These are phyloP conservation scores for Phytopythium sindhum DNA, from an alignment of 352 stramenopile genomes.

Conservation along the genomic window DNA sequence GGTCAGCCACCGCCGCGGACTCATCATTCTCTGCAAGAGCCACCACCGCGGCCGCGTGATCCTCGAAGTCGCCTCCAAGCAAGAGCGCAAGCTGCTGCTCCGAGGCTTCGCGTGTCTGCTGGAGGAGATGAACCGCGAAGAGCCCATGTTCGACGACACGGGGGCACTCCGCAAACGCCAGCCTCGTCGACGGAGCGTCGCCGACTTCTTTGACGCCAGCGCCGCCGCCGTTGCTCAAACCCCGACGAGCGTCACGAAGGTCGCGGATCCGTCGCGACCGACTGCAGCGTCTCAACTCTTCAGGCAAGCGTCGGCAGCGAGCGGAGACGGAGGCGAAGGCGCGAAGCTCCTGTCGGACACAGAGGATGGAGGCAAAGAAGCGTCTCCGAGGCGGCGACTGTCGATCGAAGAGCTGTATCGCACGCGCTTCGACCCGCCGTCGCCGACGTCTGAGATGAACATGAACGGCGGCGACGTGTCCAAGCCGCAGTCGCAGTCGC, in stretches of 20 bases:
- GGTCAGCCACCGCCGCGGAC: constrained; percentile 53
- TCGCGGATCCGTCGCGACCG: neutral
- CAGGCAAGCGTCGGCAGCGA: neutral
- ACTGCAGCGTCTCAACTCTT: neutral
- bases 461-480: neutral
- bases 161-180: constrained; percentile 45
- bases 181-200: constrained; percentile 39
- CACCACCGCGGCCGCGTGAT: constrained; percentile 60
- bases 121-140: constrained; percentile 39
- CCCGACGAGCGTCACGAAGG: neutral
- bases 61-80: constrained; percentile 55
- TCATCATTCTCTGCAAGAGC: constrained; percentile 67
- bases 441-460: constrained; percentile 7
- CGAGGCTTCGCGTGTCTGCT: constrained; percentile 53
- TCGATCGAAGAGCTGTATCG: constrained; percentile 53
- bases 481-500: neutral
- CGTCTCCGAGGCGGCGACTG: constrained; percentile 5
- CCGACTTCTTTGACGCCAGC: constrained; percentile 45
- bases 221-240: neutral
- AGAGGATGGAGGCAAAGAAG: neutral
- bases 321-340: neutral
- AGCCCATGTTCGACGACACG: constrained; percentile 36
- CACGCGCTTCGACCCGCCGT: constrained; percentile 49
- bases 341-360: neutral
- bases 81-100: constrained; percentile 55